phyloP scores from a whole-genome alignment of 2,329 filamentous ascomycete species.

The Claviceps maximensis region DNA sequence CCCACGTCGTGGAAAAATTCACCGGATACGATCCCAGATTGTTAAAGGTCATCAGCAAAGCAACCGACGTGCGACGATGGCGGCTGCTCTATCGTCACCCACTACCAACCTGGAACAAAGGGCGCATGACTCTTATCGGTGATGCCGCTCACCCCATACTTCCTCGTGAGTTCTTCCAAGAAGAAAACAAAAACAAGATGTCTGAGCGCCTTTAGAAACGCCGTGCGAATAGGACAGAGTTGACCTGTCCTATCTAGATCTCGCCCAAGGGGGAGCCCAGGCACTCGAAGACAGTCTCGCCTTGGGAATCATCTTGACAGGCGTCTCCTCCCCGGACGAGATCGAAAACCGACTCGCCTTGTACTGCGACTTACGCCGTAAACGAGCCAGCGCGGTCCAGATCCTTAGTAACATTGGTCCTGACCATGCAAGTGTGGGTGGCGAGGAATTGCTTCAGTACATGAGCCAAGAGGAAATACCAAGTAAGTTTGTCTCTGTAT shows the following conservation, averaged over 20 bases:
- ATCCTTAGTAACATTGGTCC: conserved; percentile 25
- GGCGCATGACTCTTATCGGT: conserved; percentile 19
- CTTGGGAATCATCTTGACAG: conserved; percentile 16
- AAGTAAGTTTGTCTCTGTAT: not conserved
- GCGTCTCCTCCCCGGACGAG: conserved; percentile 9
- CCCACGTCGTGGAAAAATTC: not conserved
- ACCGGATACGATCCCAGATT: conserved; percentile 8
- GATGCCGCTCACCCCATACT: conserved; percentile 27
- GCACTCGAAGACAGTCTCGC: conserved; percentile 23
- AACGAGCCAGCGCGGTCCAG: conserved; percentile 22
- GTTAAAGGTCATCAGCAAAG: conserved; percentile 18
- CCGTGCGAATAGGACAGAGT: too few relatives aligned
- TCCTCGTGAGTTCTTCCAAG: conserved; percentile 20
- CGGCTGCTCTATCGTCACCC: conserved; percentile 22
- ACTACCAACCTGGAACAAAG: conserved; percentile 19
- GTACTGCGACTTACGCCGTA: conserved; percentile 14
- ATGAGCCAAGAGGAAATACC: not conserved
- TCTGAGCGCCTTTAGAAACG: too few relatives aligned
- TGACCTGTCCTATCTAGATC: conserved; percentile 15
- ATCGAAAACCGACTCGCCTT: conserved; percentile 13
- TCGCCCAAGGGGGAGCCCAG: conserved; percentile 25
- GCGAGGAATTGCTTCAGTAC: not conserved
- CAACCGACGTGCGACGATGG: conserved; percentile 22
- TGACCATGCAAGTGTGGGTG: conserved; percentile 17
- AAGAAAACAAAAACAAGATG: too few relatives aligned